Percentiles rank a stretch among this genome's conserved stretches.
These are phyloP conservation scores for Fusarium pilosicola DNA, from an alignment of 2,329 filamentous ascomycete species.

Conservation along the genomic window DNA sequence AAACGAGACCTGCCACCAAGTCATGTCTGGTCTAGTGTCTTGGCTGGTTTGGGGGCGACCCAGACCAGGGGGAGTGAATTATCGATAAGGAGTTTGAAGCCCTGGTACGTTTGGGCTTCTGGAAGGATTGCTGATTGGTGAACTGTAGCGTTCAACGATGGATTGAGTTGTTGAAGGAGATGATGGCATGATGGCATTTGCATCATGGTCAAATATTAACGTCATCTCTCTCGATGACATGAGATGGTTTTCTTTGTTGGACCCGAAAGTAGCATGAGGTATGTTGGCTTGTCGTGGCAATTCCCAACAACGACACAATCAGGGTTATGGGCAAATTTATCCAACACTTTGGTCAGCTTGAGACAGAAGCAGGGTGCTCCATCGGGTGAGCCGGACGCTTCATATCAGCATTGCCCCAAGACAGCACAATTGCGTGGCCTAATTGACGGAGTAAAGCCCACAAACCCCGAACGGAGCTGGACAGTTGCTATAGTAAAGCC, in stretches of 20 bases:
- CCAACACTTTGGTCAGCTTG: conserved; percentile 6
- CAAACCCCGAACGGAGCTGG: background rate
- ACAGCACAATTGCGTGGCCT: background rate
- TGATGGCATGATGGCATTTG: conserved; percentile 39
- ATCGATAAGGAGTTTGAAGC: conserved; percentile 39
- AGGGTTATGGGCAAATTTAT: conserved; percentile 1
- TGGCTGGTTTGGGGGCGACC: conserved; percentile 25
- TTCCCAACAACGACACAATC: conserved; percentile 17
- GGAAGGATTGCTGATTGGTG: conserved; percentile 35
- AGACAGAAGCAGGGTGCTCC: conserved; percentile 5
- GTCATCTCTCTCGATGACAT: conserved; percentile 32
- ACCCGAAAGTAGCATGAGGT: conserved; percentile 10
- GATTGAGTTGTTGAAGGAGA: conserved; percentile 26
- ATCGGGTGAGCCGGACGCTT: background rate
- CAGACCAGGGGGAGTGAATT: conserved; percentile 24
- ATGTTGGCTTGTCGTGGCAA: conserved; percentile 2
- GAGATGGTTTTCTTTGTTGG: conserved; percentile 11
- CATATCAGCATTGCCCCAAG: background rate
- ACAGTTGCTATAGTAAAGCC: background rate
- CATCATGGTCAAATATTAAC: conserved; percentile 35
- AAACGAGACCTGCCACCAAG: conserved; percentile 39
- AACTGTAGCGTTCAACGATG: conserved; percentile 12
- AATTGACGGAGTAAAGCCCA: background rate
- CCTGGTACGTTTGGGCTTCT: conserved; percentile 24
- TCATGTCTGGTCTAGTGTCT: conserved; percentile 32